Percentiles rank a stretch among this genome's conserved stretches.
These are phyloP conservation scores for Rhodotorula sphaerocarpa DNA, from an alignment of 768 basidiomycete genomes.

Conservation along the genomic window DNA sequence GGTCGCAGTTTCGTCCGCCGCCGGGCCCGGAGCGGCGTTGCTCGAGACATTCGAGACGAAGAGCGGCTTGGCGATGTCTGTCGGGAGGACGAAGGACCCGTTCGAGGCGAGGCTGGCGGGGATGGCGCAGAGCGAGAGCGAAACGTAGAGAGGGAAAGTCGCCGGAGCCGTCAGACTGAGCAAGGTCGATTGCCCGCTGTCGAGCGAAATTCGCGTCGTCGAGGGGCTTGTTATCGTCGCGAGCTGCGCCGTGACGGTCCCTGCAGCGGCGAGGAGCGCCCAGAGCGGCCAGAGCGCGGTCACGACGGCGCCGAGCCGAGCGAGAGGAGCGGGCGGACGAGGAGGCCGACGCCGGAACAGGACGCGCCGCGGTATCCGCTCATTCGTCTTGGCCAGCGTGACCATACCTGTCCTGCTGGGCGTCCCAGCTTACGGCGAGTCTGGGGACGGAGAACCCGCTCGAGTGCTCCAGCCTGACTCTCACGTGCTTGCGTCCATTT, in stretches of 20 bases:
- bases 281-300: too few species aligned
- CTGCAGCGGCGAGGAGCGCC: not conserved
- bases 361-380: not conserved
- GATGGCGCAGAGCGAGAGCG: not conserved
- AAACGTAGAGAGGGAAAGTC: constrained; percentile 1
- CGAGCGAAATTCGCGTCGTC: not conserved
- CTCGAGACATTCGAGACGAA: constrained; percentile 16
- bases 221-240: not conserved
- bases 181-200: not conserved
- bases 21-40: not conserved
- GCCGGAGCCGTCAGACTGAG: not conserved
- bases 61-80: constrained; percentile 8
- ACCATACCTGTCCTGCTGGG: too few species aligned
- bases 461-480: too few species aligned
- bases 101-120: not conserved
- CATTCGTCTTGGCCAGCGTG: too few species aligned
- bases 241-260: not conserved
- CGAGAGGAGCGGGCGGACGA: not conserved
- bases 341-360: constrained; percentile 6
- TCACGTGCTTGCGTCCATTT: too few species aligned
- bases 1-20: not conserved
- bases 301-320: not conserved
- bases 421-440: too few species aligned
- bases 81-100: constrained; percentile 1
- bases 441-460: too few species aligned